Evolutionary conservation across 208 protist species (phyloP).

Genomic region (Blastocrithidia nonstop): DNA sequence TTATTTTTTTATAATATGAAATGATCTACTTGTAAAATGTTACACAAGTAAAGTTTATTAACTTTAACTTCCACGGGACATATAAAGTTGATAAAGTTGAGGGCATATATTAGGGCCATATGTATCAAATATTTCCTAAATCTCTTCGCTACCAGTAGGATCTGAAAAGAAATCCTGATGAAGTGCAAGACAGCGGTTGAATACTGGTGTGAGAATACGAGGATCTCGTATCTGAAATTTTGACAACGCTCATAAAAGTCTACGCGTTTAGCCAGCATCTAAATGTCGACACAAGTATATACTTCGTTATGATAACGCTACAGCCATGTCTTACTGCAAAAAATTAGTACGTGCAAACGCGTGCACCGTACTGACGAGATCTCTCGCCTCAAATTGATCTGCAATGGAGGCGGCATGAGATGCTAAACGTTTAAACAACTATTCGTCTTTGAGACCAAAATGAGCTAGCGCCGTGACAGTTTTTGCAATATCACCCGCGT

Average conservation of each 20-base stretch:
- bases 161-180: slow-evolving; percentile 84
- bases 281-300: slow-evolving; percentile 68
- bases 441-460: slow-evolving; percentile 85
- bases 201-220: slow-evolving; percentile 65
- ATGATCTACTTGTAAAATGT: too few relatives aligned
- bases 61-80: slow-evolving; percentile 40
- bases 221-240: slow-evolving; percentile 80
- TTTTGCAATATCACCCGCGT: slow-evolving; percentile 64
- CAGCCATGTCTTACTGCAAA: slow-evolving; percentile 77
- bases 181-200: slow-evolving; percentile 79
- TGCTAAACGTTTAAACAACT: slow-evolving; percentile 79
- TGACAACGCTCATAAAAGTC: slow-evolving; percentile 74
- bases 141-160: slow-evolving; percentile 79
- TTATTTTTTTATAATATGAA: too few relatives aligned
- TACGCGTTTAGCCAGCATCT: slow-evolving; percentile 62
- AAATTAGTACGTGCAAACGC: slow-evolving; percentile 82
- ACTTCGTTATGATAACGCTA: slow-evolving; percentile 77
- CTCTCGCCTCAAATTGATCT: slow-evolving; percentile 67
- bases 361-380: slow-evolving; percentile 78
- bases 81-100: slow-evolving; percentile 80
- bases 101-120: slow-evolving; percentile 75
- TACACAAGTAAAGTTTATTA: too few relatives aligned
- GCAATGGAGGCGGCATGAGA: slow-evolving; percentile 77
- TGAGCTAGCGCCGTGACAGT: slow-evolving; percentile 81
- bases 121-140: slow-evolving; percentile 84